phyloP scores from a whole-genome alignment of 1,284 basidiomycete genomes.

The Crepidotus sp. region DNA sequence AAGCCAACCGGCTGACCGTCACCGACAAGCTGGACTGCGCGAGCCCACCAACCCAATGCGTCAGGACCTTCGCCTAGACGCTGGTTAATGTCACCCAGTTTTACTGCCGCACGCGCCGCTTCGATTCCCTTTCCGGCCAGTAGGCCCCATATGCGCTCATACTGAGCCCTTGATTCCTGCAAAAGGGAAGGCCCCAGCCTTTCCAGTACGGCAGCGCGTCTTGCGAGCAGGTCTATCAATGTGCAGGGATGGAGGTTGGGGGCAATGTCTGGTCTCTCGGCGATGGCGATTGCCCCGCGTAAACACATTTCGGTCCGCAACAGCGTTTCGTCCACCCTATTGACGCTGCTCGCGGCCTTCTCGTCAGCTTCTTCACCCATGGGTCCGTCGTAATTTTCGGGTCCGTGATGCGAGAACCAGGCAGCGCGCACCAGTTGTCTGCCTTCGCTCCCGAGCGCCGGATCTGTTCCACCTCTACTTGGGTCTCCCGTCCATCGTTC shows the following conservation, averaged over 20 bases:
- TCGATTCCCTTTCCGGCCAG: slow-evolving; percentile 33
- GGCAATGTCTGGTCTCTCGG: slow-evolving; percentile 29
- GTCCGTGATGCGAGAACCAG: slow-evolving; percentile 60
- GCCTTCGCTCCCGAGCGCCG: slow-evolving; percentile 55
- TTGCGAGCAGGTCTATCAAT: slow-evolving; percentile 47
- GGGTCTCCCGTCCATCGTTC: slow-evolving; percentile 68
- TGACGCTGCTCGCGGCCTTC: background rate
- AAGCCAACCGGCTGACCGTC: slow-evolving; percentile 18
- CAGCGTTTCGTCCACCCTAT: slow-evolving; percentile 11
- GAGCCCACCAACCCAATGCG: slow-evolving; percentile 60
- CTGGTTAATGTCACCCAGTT: slow-evolving; percentile 56
- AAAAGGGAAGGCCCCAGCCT: slow-evolving; percentile 55
- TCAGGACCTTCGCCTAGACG: slow-evolving; percentile 43
- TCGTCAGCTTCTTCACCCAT: slow-evolving; percentile 1
- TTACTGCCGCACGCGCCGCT: slow-evolving; percentile 51
- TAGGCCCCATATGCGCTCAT: slow-evolving; percentile 54
- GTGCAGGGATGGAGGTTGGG: slow-evolving; percentile 43
- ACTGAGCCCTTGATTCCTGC: slow-evolving; percentile 50
- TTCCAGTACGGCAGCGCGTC: slow-evolving; percentile 61
- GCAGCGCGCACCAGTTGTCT: slow-evolving; percentile 64
- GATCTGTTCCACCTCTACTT: slow-evolving; percentile 61
- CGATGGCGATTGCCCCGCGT: slow-evolving; percentile 36
- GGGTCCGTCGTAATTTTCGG: slow-evolving; percentile 9
- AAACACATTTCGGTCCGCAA: slow-evolving; percentile 15
- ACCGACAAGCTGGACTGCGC: slow-evolving; percentile 39